Evolutionary conservation across 2,329 filamentous ascomycete genomes (phyloP).

Genomic region (Lachnellula hyalina): DNA sequence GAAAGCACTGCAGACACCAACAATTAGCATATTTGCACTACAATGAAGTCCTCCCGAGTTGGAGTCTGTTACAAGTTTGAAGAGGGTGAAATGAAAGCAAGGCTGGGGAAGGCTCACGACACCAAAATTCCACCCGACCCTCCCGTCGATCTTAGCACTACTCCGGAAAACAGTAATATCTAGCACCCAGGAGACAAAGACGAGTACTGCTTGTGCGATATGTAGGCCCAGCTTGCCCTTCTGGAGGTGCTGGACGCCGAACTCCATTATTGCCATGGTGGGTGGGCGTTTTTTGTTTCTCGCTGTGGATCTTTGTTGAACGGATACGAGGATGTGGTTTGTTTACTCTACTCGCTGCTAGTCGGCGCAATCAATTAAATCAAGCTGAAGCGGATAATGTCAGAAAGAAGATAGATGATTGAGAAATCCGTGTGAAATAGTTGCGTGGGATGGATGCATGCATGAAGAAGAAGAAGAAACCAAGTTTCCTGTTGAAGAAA

Average conservation of each 20-base stretch:
- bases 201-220: constrained; percentile 48
- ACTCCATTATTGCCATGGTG: constrained; percentile 22
- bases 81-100: neutral
- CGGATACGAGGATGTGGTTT: neutral
- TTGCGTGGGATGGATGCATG: neutral
- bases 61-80: neutral
- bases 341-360: neutral
- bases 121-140: constrained; percentile 59
- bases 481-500: too few species aligned
- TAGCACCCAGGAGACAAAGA: constrained; percentile 52
- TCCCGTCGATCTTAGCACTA: constrained; percentile 47
- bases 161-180: constrained; percentile 55
- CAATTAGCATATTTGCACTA: neutral
- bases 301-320: neutral
- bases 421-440: too few species aligned
- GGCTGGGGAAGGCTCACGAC: constrained; percentile 43
- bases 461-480: too few species aligned
- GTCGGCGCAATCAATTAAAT: too few species aligned
- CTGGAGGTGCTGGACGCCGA: constrained; percentile 29
- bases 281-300: neutral
- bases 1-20: constrained; percentile 49
- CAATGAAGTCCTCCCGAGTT: neutral
- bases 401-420: too few species aligned
- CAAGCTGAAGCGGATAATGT: too few species aligned
- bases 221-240: constrained; percentile 51